phyloP scores from a whole-genome alignment of 2,329 filamentous ascomycete genomes.

The Colletotrichum echinochloae region DNA sequence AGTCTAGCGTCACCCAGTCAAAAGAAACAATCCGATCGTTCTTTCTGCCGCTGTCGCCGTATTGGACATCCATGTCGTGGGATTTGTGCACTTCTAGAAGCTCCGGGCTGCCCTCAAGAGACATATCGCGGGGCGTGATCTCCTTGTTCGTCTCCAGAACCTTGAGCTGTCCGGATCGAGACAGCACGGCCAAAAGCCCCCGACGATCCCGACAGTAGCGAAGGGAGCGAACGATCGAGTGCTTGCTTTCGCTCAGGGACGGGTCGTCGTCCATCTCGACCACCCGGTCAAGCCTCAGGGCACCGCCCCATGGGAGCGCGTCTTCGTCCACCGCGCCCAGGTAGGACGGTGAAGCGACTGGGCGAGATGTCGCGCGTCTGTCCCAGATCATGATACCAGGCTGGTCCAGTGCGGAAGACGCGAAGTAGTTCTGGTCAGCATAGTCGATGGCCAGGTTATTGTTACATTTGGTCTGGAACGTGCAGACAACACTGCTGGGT shows the following conservation, averaged over 20 bases:
- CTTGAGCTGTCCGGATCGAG: constrained; percentile 72
- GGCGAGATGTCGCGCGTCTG: constrained; percentile 69
- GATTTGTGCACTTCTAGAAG: constrained; percentile 70
- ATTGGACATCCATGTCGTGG: constrained; percentile 71
- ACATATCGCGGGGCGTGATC: constrained; percentile 55
- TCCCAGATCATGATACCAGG: constrained; percentile 84
- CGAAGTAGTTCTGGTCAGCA: constrained; percentile 84
- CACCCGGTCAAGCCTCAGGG: constrained; percentile 67
- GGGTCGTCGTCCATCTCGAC: constrained; percentile 67
- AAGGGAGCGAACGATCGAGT: constrained; percentile 71
- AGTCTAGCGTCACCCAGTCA: constrained; percentile 73
- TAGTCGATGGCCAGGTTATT: constrained; percentile 84
- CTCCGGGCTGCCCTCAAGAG: constrained; percentile 64
- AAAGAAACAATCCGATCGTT: constrained; percentile 75
- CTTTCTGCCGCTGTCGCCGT: constrained; percentile 62
- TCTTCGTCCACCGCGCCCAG: constrained; percentile 70
- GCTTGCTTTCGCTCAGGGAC: constrained; percentile 64
- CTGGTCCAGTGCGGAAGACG: constrained; percentile 81
- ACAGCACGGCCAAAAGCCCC: constrained; percentile 71
- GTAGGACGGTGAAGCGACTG: constrained; percentile 66
- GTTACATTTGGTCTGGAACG: constrained; percentile 75
- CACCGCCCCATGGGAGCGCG: constrained; percentile 72
- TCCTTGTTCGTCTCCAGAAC: constrained; percentile 70
- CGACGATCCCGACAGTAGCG: constrained; percentile 73
- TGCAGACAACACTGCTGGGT: constrained; percentile 62